phyloP scores from a whole-genome alignment of 345 rosid genomes.

The Viola odorata region DNA sequence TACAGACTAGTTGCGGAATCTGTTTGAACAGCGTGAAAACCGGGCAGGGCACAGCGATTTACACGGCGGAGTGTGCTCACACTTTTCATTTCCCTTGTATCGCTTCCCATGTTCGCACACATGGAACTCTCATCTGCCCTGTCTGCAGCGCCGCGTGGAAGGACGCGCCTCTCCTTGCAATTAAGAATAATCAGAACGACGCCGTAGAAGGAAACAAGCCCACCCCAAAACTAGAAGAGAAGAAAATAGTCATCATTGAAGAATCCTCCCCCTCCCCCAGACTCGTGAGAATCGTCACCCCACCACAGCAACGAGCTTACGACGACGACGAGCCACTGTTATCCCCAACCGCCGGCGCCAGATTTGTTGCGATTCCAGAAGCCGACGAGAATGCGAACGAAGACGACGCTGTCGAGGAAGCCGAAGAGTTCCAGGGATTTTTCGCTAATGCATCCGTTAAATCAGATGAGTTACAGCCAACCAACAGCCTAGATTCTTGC shows the following conservation, averaged over 20 bases:
- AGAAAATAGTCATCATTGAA: constrained; percentile 14
- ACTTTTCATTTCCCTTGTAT: constrained; percentile 33
- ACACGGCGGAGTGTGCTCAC: constrained; percentile 31
- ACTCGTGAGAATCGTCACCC: not conserved
- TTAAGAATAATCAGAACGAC: constrained; percentile 25
- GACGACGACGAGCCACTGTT: constrained; percentile 29
- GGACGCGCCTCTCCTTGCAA: constrained; percentile 26
- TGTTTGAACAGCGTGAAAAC: constrained; percentile 31
- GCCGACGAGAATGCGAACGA: constrained; percentile 23
- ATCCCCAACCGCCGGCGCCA: constrained; percentile 20
- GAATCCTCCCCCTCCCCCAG: constrained; percentile 11
- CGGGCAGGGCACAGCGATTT: constrained; percentile 31
- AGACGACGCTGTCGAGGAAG: constrained; percentile 24
- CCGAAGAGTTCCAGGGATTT: constrained; percentile 71
- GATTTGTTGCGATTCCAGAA: constrained; percentile 27
- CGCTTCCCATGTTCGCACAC: constrained; percentile 25
- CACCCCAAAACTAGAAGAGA: constrained; percentile 15
- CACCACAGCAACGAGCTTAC: constrained; percentile 2
- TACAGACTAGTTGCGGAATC: constrained; percentile 31
- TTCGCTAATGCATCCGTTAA: constrained; percentile 45
- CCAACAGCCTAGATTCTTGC: constrained; percentile 34
- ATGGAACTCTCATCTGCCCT: constrained; percentile 29
- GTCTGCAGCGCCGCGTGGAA: constrained; percentile 28
- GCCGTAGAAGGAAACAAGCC: not conserved
- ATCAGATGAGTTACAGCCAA: constrained; percentile 36